Base-by-base conservation (phyloP, 2,329 filamentous ascomycete genomes). In the Fusarium albidum region DNA sequence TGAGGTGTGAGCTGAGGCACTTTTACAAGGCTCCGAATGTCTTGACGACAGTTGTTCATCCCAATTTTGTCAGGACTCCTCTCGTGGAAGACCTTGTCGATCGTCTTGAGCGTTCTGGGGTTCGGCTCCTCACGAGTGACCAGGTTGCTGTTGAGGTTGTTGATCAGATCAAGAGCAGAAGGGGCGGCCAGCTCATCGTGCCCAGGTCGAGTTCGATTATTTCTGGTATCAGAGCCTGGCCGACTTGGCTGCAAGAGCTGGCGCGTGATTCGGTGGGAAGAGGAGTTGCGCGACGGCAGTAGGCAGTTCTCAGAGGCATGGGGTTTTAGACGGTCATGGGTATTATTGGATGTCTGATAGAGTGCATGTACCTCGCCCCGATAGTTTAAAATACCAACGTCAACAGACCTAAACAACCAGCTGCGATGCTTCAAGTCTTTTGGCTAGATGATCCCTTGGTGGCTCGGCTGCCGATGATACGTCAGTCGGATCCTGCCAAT, bases 21-120 rank as follows among this genome's bases (percentile, higher is more conserved):
- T 71, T 80, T 6, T 88, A 90, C 69, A 78, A 82, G 35, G 85
- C 87, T 1, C 80, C 80, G 0, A 79, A 78, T 40, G 82, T 91
- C 11, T 74, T 87, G 41, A 89, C 87, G 1, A 80, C 90, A 4
- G 66, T 88, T 8, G 79, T 90, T 44, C 84, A 83, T 52, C 87
- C 84, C 70, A 71, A 75, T 46, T 83, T 79, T 69, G 78, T 82
- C 18, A 70, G 72, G 33, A 84, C 82, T 0, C 75, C 77, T 1
- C 74, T 83, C 49, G 48, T 72, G 2, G 51, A 75, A 71, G 65
- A 71, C 26, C 67, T 70, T 52, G 59, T 56, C 2, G 65, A 66
- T 17, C 61, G 57, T 6, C 50, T 73, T 3, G 61, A 73, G 52
- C 37, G 49, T 13, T 50, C 61, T 1, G 70, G 73, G 3, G 65